Evolutionary conservation across 805 yeast genomes (phyloP), one percentile per base, ranked within the genome.

Genomic region (Teunomyces lycoperdinae): DNA sequence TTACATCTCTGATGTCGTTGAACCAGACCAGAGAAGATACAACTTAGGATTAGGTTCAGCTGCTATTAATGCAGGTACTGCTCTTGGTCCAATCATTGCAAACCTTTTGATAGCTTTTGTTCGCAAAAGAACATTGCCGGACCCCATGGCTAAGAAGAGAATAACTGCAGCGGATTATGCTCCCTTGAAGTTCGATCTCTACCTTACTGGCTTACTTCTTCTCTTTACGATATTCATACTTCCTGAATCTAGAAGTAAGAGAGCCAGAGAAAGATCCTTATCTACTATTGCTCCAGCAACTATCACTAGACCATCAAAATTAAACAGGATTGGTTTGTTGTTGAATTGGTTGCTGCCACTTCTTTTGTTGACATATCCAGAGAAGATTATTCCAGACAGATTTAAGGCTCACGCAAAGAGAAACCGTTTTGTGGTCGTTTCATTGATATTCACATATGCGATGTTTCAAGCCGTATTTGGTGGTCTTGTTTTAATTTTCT

Each of bases 321-420:
- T n/a, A n/a, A 26, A 4, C 17, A 43, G 2, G 27, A 9, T 43
- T 27, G 33, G 30, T 40, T 13, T 16, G 17, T 8, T 33, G 17
- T 42, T 58, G 40, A 54, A 53, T 41, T 49, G 58, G 30, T 48
- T 59, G 28, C 50, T 51, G 17, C 63, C 61, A 7, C 42, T 59
- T 9, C 45, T 55, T 11, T 48, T 59, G 24, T 45, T 59, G 13
- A 45, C 52, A 11, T 57, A 57, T 45, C 63, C 63, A 0, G 45
- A 45, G 10, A 55, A 52, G 28, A 24, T 38, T 5, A 26, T 38
- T 16, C 41, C 41, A 8, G 30, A 26, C 41, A 38, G 41, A 24
- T 38, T 38, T 26, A 38, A 26, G 28, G 16, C 13, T 8, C 41
- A 38, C 13, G 2, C 14, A 8, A 38, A 11, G 14, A 38, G 41